Conservation (phyloP, 805 yeast genomes). For the Pichia sporocuriosa region DNA sequence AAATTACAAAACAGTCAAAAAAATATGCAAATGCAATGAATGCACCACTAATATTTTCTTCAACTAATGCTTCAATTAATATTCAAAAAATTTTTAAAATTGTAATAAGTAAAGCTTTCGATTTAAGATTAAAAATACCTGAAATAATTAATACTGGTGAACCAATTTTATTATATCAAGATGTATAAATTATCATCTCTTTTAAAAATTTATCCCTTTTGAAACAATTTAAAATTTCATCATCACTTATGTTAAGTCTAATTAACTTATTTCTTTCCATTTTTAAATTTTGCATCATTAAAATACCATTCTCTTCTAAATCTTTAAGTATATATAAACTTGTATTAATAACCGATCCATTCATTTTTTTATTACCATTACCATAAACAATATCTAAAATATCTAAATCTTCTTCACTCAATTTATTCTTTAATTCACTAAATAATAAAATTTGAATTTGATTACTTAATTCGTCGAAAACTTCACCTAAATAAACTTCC, state of each 20-base stretch:
- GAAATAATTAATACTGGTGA: slow-evolving; percentile 86
- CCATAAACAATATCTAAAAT: slow-evolving; percentile 25
- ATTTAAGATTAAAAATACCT: slow-evolving; percentile 71
- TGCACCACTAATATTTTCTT: slow-evolving; percentile 76
- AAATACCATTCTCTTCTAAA: slow-evolving; percentile 70
- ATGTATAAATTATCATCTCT: slow-evolving; percentile 23
- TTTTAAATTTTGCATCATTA: slow-evolving; percentile 58
- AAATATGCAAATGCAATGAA: slow-evolving; percentile 86
- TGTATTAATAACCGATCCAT: slow-evolving; percentile 47
- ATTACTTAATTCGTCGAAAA: slow-evolving; percentile 66
- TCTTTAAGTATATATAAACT: slow-evolving; percentile 58
- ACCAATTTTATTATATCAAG: slow-evolving; percentile 69
- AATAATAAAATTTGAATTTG: slow-evolving; percentile 24
- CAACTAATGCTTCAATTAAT: slow-evolving; percentile 87
- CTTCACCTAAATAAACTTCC: slow-evolving; percentile 68
- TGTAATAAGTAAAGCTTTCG: slow-evolving; percentile 84
- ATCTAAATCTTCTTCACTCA: slow-evolving; percentile 20
- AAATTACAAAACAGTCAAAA: slow-evolving; percentile 75
- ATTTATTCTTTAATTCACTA: slow-evolving; percentile 24
- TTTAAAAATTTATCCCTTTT: slow-evolving; percentile 46
- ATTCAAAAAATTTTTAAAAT: slow-evolving; percentile 91
- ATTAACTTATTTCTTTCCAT: slow-evolving; percentile 64
- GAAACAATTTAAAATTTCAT: slow-evolving; percentile 57
- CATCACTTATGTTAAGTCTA: slow-evolving; percentile 62
- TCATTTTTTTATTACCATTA: slow-evolving; percentile 5